Conservation (phyloP, 306 rosid genomes). For the Astragalus membranaceus region DNA sequence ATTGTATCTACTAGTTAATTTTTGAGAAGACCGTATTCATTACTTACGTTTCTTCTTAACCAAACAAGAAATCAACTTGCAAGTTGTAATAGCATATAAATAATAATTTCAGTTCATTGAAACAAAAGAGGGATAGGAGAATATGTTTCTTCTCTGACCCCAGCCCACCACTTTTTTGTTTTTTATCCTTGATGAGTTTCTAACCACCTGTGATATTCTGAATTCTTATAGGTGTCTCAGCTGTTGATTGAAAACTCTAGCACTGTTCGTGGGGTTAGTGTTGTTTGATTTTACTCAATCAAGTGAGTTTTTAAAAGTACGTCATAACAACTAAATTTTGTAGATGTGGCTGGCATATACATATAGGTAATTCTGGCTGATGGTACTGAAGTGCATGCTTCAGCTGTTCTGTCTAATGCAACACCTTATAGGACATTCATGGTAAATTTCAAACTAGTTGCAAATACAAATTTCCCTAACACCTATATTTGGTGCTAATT, state of each 20-base stretch:
- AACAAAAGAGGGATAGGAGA: neutral
- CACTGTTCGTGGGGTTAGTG: constrained; percentile 81
- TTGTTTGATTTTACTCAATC: constrained; percentile 31
- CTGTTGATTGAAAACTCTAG: constrained; percentile 60
- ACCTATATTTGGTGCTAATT: constrained; percentile 16
- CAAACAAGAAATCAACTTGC: neutral
- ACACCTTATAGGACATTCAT: constrained; percentile 83
- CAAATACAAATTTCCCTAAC: neutral
- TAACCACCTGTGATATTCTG: neutral
- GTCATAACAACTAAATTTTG: constrained; percentile 18
- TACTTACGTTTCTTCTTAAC: neutral
- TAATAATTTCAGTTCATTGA: neutral
- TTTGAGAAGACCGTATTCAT: neutral
- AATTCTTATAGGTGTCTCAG: constrained; percentile 56
- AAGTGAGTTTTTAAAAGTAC: constrained; percentile 22
- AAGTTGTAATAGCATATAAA: neutral
- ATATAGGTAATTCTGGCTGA: constrained; percentile 71
- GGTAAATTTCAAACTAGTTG: constrained; percentile 39
- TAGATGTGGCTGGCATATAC: constrained; percentile 17
- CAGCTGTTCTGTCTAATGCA: constrained; percentile 80
- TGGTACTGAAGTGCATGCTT: constrained; percentile 71
- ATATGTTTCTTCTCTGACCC: neutral
- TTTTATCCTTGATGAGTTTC: neutral
- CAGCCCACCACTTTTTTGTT: neutral
- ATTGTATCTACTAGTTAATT: constrained; percentile 4